These are phyloP conservation scores for Ampelomyces quisqualis DNA, from an alignment of 2,329 filamentous ascomycete genomes.

Conservation along the genomic window DNA sequence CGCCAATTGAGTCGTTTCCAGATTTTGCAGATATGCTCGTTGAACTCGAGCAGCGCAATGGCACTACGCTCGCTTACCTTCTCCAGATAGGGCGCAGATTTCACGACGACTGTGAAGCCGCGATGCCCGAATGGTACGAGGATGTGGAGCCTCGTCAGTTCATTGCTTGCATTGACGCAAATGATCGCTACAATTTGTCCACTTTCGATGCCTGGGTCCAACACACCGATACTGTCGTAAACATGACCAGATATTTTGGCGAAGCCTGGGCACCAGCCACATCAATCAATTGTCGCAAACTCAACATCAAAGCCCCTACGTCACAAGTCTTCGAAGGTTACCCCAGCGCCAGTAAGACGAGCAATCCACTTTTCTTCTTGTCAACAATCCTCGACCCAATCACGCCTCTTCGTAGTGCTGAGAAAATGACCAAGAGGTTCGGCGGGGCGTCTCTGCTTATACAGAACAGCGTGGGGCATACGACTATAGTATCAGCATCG, in stretches of 20 bases:
- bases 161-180: conserved; percentile 18
- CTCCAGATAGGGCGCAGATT: background rate
- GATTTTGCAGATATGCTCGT: conserved; percentile 6
- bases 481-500: background rate
- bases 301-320: conserved; percentile 10
- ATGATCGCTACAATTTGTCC: conserved; percentile 13
- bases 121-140: background rate
- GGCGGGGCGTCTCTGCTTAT: conserved; percentile 12
- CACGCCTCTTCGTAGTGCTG: conserved; percentile 10
- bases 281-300: conserved; percentile 6
- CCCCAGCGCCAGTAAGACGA: conserved; percentile 7
- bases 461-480: conserved; percentile 12
- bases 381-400: conserved; percentile 14
- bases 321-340: conserved; percentile 12
- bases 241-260: conserved; percentile 11
- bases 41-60: conserved; percentile 13
- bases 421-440: conserved; percentile 17
- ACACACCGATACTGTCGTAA: conserved; percentile 5
- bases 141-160: conserved; percentile 10
- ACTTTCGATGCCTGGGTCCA: conserved; percentile 4
- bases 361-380: conserved; percentile 14
- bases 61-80: background rate
- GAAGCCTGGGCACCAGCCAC: conserved; percentile 14
- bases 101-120: background rate
- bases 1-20: conserved; percentile 4